These are phyloP conservation scores for Gossypium thurberi DNA, from an alignment of 345 rosid genomes.

Conservation along the genomic window DNA sequence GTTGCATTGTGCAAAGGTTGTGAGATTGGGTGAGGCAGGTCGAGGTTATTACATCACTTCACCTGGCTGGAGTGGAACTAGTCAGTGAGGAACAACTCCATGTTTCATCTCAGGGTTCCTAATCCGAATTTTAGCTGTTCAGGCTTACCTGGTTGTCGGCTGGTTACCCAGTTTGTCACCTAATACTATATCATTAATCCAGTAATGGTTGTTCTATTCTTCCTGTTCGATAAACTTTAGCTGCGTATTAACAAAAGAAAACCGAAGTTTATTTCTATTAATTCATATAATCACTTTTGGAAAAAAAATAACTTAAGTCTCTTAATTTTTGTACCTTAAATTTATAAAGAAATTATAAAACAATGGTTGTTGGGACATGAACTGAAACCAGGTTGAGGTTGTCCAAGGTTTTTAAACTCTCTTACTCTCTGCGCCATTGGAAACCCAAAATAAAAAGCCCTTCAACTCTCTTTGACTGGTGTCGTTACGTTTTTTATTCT, in stretches of 20 bases:
- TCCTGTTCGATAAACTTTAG: no score
- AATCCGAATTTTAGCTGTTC: neutral
- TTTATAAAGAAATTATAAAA: neutral
- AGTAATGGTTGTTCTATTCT: no score
- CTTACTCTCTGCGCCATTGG: no score
- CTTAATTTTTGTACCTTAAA: neutral
- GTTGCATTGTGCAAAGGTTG: neutral
- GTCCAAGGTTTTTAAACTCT: neutral
- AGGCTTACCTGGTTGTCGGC: neutral
- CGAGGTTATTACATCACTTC: neutral
- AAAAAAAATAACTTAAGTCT: no score
- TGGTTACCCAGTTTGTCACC: neutral
- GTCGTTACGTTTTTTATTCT: neutral
- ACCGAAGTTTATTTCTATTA: no score
- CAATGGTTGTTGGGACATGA: neutral
- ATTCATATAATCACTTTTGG: no score
- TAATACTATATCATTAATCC: no score
- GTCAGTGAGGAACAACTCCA: constrained; percentile 5
- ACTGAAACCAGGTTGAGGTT: neutral
- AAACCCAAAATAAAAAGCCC: no score
- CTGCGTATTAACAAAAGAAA: no score
- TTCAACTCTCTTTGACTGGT: neutral
- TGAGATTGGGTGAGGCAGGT: neutral
- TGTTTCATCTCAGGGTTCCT: neutral
- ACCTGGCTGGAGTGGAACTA: neutral